A percentile compares a stretch with the other conserved stretches of the same genome.
phyloP scores from a whole-genome alignment of 495 filamentous ascomycete genomes.

The Tuber melanosporum region DNA sequence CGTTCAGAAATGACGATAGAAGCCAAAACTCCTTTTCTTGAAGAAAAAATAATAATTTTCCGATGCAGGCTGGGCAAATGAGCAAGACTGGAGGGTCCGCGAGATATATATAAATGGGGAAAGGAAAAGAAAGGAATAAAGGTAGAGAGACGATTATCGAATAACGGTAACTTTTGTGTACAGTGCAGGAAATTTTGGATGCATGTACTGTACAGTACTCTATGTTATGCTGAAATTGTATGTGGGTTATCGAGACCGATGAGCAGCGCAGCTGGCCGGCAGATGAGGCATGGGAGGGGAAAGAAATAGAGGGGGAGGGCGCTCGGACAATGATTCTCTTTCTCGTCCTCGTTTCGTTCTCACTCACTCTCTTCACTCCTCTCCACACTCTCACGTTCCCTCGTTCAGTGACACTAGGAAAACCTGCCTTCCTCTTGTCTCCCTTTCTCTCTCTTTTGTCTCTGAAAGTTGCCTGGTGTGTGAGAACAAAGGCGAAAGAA shows the following conservation, averaged over 20 bases:
- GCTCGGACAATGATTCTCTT: slow-evolving; percentile 1
- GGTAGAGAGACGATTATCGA: background rate
- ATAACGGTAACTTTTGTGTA: background rate
- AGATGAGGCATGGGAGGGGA: background rate
- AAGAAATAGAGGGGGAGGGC: background rate
- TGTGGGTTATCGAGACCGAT: background rate
- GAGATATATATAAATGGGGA: slow-evolving; percentile 1
- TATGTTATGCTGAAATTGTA: background rate
- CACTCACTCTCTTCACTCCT: background rate
- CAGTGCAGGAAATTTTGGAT: background rate
- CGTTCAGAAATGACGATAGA: background rate
- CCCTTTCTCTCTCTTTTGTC: background rate
- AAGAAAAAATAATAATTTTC: background rate
- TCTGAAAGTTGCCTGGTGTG: background rate
- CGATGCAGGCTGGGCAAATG: background rate
- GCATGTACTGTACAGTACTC: background rate
- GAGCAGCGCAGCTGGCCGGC: background rate
- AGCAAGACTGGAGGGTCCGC: background rate
- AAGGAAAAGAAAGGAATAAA: background rate
- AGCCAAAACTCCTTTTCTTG: background rate
- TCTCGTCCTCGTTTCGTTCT: background rate
- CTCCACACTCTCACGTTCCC: background rate
- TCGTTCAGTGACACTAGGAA: background rate
- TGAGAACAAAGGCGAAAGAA: slow-evolving; percentile 3
- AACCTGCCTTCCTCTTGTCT: background rate